Evolutionary conservation across 306 rosid species (phyloP).

Genomic region (Cyamopsis tetragonoloba): DNA sequence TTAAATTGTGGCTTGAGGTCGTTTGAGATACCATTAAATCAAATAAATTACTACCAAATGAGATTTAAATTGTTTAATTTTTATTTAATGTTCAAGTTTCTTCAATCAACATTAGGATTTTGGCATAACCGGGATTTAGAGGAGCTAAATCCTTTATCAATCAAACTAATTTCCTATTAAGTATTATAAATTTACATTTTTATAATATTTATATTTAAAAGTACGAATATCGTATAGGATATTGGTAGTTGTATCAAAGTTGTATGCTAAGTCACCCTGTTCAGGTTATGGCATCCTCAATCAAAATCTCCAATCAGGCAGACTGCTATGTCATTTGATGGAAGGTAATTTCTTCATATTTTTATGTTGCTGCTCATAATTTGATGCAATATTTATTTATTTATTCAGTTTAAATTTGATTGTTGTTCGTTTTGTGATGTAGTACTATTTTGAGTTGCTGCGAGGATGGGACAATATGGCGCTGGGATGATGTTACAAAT

Average conservation of each 20-base stretch:
- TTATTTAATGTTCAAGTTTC: too few relatives aligned
- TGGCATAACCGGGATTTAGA: too few relatives aligned
- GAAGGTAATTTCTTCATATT: slow-evolving; percentile 56
- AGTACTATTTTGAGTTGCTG: slow-evolving; percentile 88
- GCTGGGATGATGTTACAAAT: slow-evolving; percentile 71
- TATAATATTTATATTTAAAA: too few relatives aligned
- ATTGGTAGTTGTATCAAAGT: background rate
- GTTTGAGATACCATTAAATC: too few relatives aligned
- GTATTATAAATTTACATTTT: too few relatives aligned
- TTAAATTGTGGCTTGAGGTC: too few relatives aligned
- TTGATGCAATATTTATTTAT: background rate
- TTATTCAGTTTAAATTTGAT: background rate
- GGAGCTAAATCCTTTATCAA: too few relatives aligned
- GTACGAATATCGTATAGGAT: too few relatives aligned
- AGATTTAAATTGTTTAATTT: too few relatives aligned
- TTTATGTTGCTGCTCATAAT: background rate
- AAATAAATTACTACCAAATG: too few relatives aligned
- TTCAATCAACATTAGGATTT: too few relatives aligned
- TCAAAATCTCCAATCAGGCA: slow-evolving; percentile 89
- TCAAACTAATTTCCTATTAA: too few relatives aligned
- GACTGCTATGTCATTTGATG: slow-evolving; percentile 86
- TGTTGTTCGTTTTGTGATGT: slow-evolving; percentile 25
- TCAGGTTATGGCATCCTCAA: slow-evolving; percentile 78
- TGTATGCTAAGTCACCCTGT: slow-evolving; percentile 9
- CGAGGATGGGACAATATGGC: slow-evolving; percentile 98